These are phyloP conservation scores for Thoreauomyces humboldtii DNA, from an alignment of 192 early-diverging fungal genomes.

Conservation along the genomic window DNA sequence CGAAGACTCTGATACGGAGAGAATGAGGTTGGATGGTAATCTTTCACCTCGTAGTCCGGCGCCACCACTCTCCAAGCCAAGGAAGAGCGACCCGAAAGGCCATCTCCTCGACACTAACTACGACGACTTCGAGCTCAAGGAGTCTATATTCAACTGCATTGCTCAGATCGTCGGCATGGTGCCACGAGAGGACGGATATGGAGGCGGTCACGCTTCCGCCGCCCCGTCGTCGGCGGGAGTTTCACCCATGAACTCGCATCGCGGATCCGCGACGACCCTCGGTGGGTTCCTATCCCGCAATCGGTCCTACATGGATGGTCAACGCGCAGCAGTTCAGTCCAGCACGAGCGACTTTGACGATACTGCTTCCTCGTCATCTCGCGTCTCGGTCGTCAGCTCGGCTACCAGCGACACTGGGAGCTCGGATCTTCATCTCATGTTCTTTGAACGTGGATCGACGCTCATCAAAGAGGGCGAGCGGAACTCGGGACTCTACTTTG, in stretches of 20 bases:
- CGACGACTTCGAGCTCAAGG: constrained; percentile 51
- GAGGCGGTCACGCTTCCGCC: too few species aligned
- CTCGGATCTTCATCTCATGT: constrained; percentile 41
- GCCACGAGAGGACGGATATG: constrained; percentile 1
- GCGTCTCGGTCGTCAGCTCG: constrained; percentile 17
- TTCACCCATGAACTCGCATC: constrained; percentile 4
- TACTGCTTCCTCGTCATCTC: constrained; percentile 18
- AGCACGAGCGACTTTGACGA: constrained; percentile 39
- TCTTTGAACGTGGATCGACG: constrained; percentile 66
- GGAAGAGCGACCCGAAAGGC: neutral
- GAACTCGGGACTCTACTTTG: constrained; percentile 81
- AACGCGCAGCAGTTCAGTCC: neutral
- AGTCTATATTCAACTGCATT: constrained; percentile 62
- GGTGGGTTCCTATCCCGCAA: constrained; percentile 18
- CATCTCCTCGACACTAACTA: constrained; percentile 16
- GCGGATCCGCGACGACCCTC: neutral
- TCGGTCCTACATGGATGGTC: neutral
- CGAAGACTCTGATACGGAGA: constrained; percentile 30
- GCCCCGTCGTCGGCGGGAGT: neutral
- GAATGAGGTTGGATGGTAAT: too few species aligned
- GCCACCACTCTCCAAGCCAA: neutral
- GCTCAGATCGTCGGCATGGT: constrained; percentile 57
- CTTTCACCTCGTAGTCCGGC: too few species aligned
- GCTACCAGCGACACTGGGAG: constrained; percentile 12
- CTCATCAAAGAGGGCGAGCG: constrained; percentile 84